Base-by-base conservation (phyloP, 2,329 filamentous ascomycete species). In the Colletotrichum viniferum region DNA sequence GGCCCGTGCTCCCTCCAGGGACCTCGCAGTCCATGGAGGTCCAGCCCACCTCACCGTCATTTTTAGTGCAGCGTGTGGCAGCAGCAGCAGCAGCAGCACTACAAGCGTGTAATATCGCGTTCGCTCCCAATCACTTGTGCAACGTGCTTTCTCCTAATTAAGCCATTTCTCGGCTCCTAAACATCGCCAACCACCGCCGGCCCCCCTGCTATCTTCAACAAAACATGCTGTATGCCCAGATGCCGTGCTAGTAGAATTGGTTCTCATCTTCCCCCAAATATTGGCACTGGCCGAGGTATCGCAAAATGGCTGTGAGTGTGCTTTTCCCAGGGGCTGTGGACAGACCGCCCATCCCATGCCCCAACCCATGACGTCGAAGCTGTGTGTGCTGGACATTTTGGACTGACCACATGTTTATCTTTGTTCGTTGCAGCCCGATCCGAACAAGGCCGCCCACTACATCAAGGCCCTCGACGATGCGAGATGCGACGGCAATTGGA, bases 401-500 rank as follows among this genome's bases (percentile, higher is more conserved):
- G 43, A 61, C 70, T 77, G 70, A 74, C 73, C 63, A 52, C 43
- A 62, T 38, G 48, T 69, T 61, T 67, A 48, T 43, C 26, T 64
- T 72, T 72, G 62, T 32, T 71, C 38, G 43, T 65, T 67, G 69
- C 69, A 78, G 77, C 77, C 77, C 69, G 75, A 77, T 64, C 65
- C 76, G 85, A 89, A 90, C 78, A 99, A 99, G 88, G 96, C 93
- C 77, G 90, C 90, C 79, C 92, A 93, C 83, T 98, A 98, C 85
- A 90, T 98, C 79, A 90, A 91, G 82, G 92, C 92, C 85, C 91
- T 99, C 81, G 95, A 98, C 84, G 90, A 93, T 79, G 96, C 95
- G 78, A 94, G 97, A 81, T 98, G 95, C 85, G 93, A 96, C 81
- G 96, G 94, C 68, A 93, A 93, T 83, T 99, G 97, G 97, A 89